phyloP scores from a whole-genome alignment of 2,329 filamentous ascomycete species.

The Bertia moriformis region DNA sequence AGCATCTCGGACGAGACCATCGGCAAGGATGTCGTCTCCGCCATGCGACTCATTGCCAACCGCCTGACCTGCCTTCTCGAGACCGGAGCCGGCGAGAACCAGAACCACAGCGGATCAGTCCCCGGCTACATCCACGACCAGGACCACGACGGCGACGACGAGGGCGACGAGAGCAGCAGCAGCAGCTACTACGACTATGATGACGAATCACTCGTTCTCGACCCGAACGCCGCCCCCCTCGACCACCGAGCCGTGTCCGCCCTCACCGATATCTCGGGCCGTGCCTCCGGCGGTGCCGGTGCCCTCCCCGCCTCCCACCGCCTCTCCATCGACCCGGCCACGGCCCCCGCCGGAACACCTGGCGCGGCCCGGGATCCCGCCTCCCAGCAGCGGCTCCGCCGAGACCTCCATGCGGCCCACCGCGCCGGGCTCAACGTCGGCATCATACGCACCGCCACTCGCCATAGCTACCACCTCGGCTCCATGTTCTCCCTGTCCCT shows the following conservation, averaged over 20 bases:
- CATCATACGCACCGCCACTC: constrained; percentile 36
- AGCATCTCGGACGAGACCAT: constrained; percentile 6
- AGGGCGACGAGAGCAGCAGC: constrained; percentile 9
- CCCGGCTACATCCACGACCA: constrained; percentile 5
- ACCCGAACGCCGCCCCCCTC: constrained; percentile 2
- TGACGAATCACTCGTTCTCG: constrained; percentile 12
- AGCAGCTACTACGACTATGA: too few relatives aligned
- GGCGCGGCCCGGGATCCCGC: too few relatives aligned
- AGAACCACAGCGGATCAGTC: constrained; percentile 2
- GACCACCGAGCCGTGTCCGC: neutral
- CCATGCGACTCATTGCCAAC: constrained; percentile 11
- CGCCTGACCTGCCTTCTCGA: constrained; percentile 11
- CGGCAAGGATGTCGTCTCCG: constrained; percentile 7
- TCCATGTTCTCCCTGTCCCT: constrained; percentile 53
- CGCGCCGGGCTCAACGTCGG: constrained; percentile 58
- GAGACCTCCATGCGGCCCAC: constrained; percentile 47
- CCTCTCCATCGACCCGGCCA: constrained; percentile 1
- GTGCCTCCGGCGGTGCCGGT: constrained; percentile 4
- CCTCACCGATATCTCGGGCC: constrained; percentile 3
- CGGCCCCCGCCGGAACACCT: neutral
- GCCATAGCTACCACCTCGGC: constrained; percentile 19
- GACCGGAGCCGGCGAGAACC: constrained; percentile 15
- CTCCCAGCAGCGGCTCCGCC: constrained; percentile 26
- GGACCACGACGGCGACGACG: constrained; percentile 5
- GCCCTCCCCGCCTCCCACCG: constrained; percentile 6